Percentiles rank a stretch among this genome's conserved stretches.
phyloP scores from a whole-genome alignment of 805 yeast species.

The Starmerella scarabaei region DNA sequence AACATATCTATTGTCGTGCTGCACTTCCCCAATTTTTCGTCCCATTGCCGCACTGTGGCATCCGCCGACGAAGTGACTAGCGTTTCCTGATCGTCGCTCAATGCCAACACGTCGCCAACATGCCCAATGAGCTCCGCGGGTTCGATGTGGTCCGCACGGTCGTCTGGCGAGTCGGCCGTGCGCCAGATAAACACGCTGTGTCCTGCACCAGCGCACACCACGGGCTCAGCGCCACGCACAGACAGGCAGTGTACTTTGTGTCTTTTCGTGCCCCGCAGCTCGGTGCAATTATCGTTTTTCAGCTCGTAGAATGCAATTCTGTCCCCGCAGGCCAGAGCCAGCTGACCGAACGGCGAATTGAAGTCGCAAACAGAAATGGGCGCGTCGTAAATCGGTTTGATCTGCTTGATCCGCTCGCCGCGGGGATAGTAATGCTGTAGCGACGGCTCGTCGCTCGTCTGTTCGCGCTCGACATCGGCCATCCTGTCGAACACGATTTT shows the following conservation, averaged over 20 bases:
- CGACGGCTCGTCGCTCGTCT: conserved; percentile 37
- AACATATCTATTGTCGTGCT: conserved; percentile 56
- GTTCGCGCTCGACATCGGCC: conserved; percentile 48
- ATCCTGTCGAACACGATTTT: conserved; percentile 44
- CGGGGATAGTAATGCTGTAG: conserved; percentile 51
- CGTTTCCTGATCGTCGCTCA: conserved; percentile 38
- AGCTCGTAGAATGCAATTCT: conserved; percentile 32
- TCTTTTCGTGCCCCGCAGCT: conserved; percentile 1
- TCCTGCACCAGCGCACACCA: conserved; percentile 11
- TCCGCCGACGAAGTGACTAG: conserved; percentile 60
- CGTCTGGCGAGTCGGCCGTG: background rate
- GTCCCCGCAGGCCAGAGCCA: conserved; percentile 70
- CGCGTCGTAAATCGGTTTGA: conserved; percentile 27
- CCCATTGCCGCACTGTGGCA: conserved; percentile 67
- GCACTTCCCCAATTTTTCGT: conserved; percentile 49
- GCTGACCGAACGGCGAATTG: conserved; percentile 59
- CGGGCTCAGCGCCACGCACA: conserved; percentile 11
- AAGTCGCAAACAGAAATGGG: conserved; percentile 48
- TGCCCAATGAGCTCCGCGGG: conserved; percentile 45
- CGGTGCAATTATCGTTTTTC: conserved; percentile 2
- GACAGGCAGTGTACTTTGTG: conserved; percentile 3
- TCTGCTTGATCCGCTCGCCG: conserved; percentile 40
- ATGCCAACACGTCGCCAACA: conserved; percentile 51
- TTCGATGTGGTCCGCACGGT: background rate
- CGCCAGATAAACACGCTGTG: conserved; percentile 10